A percentile compares a stretch with the other conserved stretches of the same genome.
phyloP scores from a whole-genome alignment of 129 eudicot species.

The Tanacetum coccineum region DNA sequence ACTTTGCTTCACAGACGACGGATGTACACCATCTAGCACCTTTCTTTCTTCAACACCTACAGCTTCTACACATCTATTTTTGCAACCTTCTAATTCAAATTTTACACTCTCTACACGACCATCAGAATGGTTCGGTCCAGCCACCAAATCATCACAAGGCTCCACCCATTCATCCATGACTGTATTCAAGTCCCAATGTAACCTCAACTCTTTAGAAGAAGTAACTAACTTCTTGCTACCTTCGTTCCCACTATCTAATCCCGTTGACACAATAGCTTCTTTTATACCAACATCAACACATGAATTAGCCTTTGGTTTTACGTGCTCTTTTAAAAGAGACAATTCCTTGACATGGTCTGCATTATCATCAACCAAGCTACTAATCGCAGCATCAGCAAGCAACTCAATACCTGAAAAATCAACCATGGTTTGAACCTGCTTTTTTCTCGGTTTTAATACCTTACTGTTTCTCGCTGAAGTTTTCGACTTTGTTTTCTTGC shows the following conservation, averaged over 20 bases:
- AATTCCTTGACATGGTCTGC: constrained; percentile 12
- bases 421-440: not conserved
- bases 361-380: constrained; percentile 16
- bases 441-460: constrained; percentile 1
- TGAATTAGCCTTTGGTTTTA: constrained; percentile 9
- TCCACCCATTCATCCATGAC: constrained; percentile 39
- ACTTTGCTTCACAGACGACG: constrained; percentile 4
- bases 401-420: constrained; percentile 38
- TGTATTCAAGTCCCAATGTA: constrained; percentile 39
- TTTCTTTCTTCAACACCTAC: not conserved
- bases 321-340: constrained; percentile 10
- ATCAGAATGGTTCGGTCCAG: not conserved
- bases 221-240: constrained; percentile 1
- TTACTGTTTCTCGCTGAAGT: constrained; percentile 18
- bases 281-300: constrained; percentile 5
- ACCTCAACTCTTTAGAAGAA: constrained; percentile 24
- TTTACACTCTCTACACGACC: not conserved
- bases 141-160: constrained; percentile 25
- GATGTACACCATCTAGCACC: not conserved
- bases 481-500: constrained; percentile 25
- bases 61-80: constrained; percentile 11
- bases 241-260: constrained; percentile 17
- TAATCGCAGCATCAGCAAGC: constrained; percentile 38
- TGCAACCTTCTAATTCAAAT: constrained; percentile 15
- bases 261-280: not conserved